A percentile compares a stretch with the other conserved stretches of the same genome.
Evolutionary conservation across 768 basidiomycete genomes (phyloP).

Genomic region (Lactifluus volemus): DNA sequence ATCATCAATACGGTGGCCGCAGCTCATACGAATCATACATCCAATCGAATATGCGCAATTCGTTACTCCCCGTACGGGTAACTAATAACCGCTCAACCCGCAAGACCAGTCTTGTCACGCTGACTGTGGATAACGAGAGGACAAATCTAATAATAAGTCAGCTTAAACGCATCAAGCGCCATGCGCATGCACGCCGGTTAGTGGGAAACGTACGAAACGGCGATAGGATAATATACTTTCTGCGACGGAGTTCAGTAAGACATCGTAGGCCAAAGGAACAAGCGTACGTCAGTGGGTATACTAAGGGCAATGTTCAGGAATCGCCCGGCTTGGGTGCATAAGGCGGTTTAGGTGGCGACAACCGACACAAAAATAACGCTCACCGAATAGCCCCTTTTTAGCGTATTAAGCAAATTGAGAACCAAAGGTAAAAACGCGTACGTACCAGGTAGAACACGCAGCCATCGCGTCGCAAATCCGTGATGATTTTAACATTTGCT

Average conservation of each 20-base stretch:
- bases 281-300: constrained; percentile 1
- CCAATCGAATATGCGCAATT: neutral
- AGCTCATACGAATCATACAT: constrained; percentile 9
- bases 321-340: constrained; percentile 3
- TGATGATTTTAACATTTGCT: constrained; percentile 26
- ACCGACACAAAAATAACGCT: neutral
- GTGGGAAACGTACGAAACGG: constrained; percentile 5
- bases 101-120: constrained; percentile 9
- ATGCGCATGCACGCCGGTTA: neutral
- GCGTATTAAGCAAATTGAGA: neutral
- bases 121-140: constrained; percentile 5
- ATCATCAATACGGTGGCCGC: neutral
- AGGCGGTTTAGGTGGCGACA: neutral
- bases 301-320: constrained; percentile 14
- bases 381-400: constrained; percentile 8
- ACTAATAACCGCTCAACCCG: constrained; percentile 10
- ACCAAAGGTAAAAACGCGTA: neutral
- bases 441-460: constrained; percentile 30
- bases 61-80: neutral
- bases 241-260: neutral
- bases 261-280: neutral
- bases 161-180: neutral
- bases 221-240: constrained; percentile 8
- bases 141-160: constrained; percentile 3
- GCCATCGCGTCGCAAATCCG: constrained; percentile 31